Evolutionary conservation across 2,329 filamentous ascomycete species (phyloP), one percentile per base, ranked within the genome.

Genomic region (Sphaerostilbella broomeana): DNA sequence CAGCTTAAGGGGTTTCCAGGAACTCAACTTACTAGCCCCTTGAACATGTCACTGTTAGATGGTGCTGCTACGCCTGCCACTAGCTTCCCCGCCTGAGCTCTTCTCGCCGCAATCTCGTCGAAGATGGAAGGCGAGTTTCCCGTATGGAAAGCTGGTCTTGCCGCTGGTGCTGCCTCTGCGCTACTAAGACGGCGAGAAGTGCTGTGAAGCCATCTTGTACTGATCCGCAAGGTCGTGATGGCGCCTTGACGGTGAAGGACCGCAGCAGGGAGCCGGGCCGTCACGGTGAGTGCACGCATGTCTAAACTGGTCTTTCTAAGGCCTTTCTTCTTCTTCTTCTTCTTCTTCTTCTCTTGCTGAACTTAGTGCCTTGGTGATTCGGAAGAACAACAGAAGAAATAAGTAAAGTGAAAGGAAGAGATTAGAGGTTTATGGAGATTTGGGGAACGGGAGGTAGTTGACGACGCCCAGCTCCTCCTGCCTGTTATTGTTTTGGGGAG

Each of bases 21-120:
- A 16, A 26, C 4, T 21, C 9, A 18, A 52, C 75, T 52, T 61
- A 85, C 80, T 39, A 77, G 72, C 37, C 79, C 79, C 64, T 92
- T 92, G 64, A 94, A 95, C 69, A 84, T 79, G 52, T 89, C 83
- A 60, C 85, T 86, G 60, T 82, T 81, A 3, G 84, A 81, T 35
- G 75, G 73, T 8, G 87, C 85, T 21, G 89, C 90, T 32, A 86
- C 75, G 25, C 84, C 84, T 13, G 81, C 85, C 47, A 84, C 70
- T 26, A 92, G 69, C 53, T 77, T 79, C 3, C 82, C 83, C n/a
- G 77, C 74, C 53, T 83, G 85, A 45, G 73, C 74, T 34, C 90
- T 76, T 38, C 61, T 52, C 5, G 54, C 56, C 19, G 55, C 46
- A 15, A 63, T 52, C 4, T 54, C 55, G 5, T 55, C 50, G 17